Base-by-base conservation (phyloP, 371 early-diverging fungal genomes). In the Rhizomucor miehei region DNA sequence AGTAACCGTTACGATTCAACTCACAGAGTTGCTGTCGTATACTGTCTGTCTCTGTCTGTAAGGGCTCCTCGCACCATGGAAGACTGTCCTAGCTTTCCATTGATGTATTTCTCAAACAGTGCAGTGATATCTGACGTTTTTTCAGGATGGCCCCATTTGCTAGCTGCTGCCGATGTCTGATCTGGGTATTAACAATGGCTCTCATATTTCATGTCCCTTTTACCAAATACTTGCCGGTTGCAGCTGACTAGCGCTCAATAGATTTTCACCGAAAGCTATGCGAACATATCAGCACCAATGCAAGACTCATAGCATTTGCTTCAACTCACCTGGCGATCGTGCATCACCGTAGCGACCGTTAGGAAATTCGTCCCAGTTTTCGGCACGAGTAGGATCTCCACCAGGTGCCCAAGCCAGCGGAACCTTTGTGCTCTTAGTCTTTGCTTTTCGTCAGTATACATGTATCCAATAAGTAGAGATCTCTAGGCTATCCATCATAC, bases 291-390 rank as follows among this genome's bases (percentile, higher is more conserved):
- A 55, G 19, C 16, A 48, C 5, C 24, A 8, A 11, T n/a, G 14
- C 0, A 17, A 17, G n/a, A 48, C 3, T 24, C 35, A 44, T 13
- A 6, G 5, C 38, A 35, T 6, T 36, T n/a, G n/a, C n/a, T 13
- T 5, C 20, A 14, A 87, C 39, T 37, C 72, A 74, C 78, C 78
- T 20, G 91, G 87, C 14, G 97, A 97, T 21, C 94, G 77, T 25
- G 95, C 85, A 71, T 95, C 95, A 57, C 97, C 97, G 89, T 95
- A 98, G 36, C 98, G 88, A 19, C 98, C 97, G 66, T 98, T 98
- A 23, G 97, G 97, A 67, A 92, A 97, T 48, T 98, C 95, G 77
- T 98, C 97, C 95, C 95, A 95, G 20, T 85, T 73, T 56, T 82
- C 82, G 6, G 75, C 73, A n/a, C 65, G 64, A 11, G 65, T 48